Conservation (phyloP, 139 green algal species). For the Eudorina sp. region DNA sequence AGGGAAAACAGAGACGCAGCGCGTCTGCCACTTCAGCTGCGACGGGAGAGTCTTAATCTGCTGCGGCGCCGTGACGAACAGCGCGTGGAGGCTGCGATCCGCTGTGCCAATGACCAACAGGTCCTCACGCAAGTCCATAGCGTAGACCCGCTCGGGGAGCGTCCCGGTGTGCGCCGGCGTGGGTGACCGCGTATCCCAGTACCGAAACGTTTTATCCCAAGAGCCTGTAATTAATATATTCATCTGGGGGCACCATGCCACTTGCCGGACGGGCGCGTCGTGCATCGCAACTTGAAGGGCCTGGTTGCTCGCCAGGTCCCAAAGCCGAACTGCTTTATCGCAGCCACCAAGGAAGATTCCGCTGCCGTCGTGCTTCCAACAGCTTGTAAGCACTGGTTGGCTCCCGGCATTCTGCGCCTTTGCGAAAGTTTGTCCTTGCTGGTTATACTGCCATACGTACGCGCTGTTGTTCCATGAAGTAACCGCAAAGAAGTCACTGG, state of each 20-base stretch:
- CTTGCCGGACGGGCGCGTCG: constrained; percentile 85
- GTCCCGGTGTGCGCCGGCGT: constrained; percentile 43
- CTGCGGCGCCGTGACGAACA: constrained; percentile 68
- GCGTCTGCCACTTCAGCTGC: constrained; percentile 98
- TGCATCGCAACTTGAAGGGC: constrained; percentile 88
- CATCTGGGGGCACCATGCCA: constrained; percentile 69
- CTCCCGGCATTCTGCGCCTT: constrained; percentile 88
- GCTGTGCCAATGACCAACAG: constrained; percentile 86
- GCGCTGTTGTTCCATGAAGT: constrained; percentile 93
- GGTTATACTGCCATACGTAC: constrained; percentile 69
- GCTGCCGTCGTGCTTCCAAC: constrained; percentile 89
- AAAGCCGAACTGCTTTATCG: constrained; percentile 95
- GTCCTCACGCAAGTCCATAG: constrained; percentile 86
- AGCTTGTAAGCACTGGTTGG: constrained; percentile 89
- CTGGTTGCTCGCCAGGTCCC: constrained; percentile 92
- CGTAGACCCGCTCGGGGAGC: constrained; percentile 92
- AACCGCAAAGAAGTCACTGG: constrained; percentile 89
- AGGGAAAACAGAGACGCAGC: constrained; percentile 89
- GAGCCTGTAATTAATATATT: constrained; percentile 86
- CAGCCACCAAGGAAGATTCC: constrained; percentile 80
- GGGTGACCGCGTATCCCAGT: constrained; percentile 65
- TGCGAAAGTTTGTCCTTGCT: constrained; percentile 77
- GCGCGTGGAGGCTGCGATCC: constrained; percentile 82
- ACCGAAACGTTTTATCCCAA: constrained; percentile 80
- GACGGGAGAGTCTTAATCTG: constrained; percentile 90